phyloP scores from a whole-genome alignment of 2,329 filamentous ascomycete genomes.

The Colletotrichum karsti region DNA sequence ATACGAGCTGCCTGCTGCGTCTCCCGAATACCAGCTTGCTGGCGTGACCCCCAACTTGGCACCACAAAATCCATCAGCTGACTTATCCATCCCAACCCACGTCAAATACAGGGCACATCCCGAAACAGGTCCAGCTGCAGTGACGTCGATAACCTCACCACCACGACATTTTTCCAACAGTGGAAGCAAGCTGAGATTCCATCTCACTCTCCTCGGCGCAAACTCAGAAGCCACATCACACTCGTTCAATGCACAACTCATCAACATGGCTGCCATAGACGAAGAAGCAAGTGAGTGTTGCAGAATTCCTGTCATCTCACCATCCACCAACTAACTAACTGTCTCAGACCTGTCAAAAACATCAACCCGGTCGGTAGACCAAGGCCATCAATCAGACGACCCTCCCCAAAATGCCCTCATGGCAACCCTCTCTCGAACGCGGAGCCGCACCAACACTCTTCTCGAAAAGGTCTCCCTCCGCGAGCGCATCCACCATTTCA shows the following conservation, averaged over 20 bases:
- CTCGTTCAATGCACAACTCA: background rate
- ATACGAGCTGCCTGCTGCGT: conserved; percentile 7
- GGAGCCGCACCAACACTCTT: conserved; percentile 20
- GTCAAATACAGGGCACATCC: background rate
- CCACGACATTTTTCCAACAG: background rate
- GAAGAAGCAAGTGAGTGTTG: conserved; percentile 12
- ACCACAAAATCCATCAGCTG: background rate
- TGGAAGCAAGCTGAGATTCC: background rate
- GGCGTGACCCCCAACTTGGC: background rate
- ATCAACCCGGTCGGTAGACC: background rate
- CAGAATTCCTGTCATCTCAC: background rate
- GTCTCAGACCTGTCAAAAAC: background rate
- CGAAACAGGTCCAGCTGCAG: background rate
- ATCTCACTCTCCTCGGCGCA: background rate
- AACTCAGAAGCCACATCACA: background rate
- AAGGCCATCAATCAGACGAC: background rate
- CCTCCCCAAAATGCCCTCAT: conserved; percentile 14
- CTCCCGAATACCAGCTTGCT: background rate
- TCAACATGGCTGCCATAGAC: conserved; percentile 5
- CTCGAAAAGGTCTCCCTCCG: conserved; percentile 30
- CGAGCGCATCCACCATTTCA: conserved; percentile 47
- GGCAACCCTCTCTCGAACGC: conserved; percentile 19
- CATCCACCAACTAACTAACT: background rate
- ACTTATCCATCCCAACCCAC: background rate
- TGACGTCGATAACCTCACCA: conserved; percentile 14